phyloP scores from a whole-genome alignment of 1,284 basidiomycete genomes.

The Cutaneotrichosporon daszewskae region DNA sequence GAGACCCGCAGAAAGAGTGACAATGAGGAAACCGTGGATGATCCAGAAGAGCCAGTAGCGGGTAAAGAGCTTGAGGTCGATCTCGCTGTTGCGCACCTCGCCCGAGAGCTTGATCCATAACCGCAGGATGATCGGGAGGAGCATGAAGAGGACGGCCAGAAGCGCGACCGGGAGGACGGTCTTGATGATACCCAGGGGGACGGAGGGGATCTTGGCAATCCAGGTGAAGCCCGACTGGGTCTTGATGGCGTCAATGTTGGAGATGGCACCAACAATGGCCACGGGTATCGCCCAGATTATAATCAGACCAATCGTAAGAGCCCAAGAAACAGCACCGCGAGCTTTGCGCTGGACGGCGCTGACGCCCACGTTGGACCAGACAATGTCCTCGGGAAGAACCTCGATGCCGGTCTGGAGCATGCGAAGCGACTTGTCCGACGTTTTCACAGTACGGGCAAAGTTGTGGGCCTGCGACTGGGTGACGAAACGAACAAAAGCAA shows the following conservation, averaged over 20 bases:
- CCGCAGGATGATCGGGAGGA: constrained; percentile 79
- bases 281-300: constrained; percentile 56
- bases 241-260: constrained; percentile 73
- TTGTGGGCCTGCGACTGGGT: constrained; percentile 57
- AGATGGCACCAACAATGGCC: constrained; percentile 77
- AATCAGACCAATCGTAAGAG: constrained; percentile 53
- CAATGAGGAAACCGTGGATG: constrained; percentile 82
- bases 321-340: constrained; percentile 51
- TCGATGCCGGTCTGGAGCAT: constrained; percentile 56
- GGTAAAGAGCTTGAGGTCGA: constrained; percentile 86
- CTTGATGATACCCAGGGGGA: constrained; percentile 70
- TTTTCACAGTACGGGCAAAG: constrained; percentile 59
- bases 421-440: constrained; percentile 37
- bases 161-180: constrained; percentile 81
- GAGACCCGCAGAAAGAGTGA: constrained; percentile 75
- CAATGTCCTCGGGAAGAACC: constrained; percentile 75
- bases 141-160: constrained; percentile 82
- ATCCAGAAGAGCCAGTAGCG: constrained; percentile 90
- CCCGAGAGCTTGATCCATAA: constrained; percentile 41
- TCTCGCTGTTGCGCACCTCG: constrained; percentile 56
- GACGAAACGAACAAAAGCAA: constrained; percentile 86
- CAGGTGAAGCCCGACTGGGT: constrained; percentile 56
- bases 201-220: constrained; percentile 64
- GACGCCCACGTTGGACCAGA: constrained; percentile 70
- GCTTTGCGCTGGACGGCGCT: constrained; percentile 52